A percentile compares a stretch with the other conserved stretches of the same genome.
Conservation (phyloP, 805 yeast genomes). For the Tetrapisispora phaffii region DNA sequence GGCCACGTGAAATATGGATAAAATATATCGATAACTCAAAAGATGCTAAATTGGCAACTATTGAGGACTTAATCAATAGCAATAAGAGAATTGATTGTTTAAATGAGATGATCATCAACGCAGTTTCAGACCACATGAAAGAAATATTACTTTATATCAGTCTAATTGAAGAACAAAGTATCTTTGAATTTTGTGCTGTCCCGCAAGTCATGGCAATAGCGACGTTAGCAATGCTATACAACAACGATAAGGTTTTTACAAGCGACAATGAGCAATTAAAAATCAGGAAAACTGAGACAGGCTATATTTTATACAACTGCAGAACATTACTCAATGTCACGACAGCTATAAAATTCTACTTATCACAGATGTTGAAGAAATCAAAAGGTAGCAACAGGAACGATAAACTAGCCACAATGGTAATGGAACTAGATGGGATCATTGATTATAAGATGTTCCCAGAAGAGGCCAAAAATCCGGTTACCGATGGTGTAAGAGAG, state of each 20-base stretch:
- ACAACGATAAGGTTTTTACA: conserved; percentile 64
- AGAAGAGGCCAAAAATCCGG: conserved; percentile 29
- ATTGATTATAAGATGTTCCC: conserved; percentile 1
- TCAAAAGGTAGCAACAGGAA: conserved; percentile 41
- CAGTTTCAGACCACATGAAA: conserved; percentile 58
- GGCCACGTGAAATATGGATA: conserved; percentile 93
- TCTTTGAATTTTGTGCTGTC: conserved; percentile 88
- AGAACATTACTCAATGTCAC: conserved; percentile 69
- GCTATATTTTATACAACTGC: conserved; percentile 60
- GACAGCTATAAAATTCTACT: conserved; percentile 63
- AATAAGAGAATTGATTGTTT: conserved; percentile 62
- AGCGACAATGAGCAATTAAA: conserved; percentile 46
- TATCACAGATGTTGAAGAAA: conserved; percentile 67
- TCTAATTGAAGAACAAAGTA: conserved; percentile 66
- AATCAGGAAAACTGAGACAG: conserved; percentile 83
- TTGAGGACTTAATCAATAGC: conserved; percentile 29
- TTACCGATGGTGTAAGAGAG: conserved; percentile 37
- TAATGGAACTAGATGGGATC: conserved; percentile 76
- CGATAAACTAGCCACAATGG: conserved; percentile 69
- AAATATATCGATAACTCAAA: conserved; percentile 58
- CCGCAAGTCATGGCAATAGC: conserved; percentile 99
- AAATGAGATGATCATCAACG: conserved; percentile 69
- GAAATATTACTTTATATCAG: conserved; percentile 71
- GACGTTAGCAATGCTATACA: conserved; percentile 75
- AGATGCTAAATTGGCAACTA: conserved; percentile 34